Percentiles rank a stretch among this genome's conserved stretches.
These are phyloP conservation scores for Hypericum androsaemum DNA, from an alignment of 345 rosid species.

Conservation along the genomic window DNA sequence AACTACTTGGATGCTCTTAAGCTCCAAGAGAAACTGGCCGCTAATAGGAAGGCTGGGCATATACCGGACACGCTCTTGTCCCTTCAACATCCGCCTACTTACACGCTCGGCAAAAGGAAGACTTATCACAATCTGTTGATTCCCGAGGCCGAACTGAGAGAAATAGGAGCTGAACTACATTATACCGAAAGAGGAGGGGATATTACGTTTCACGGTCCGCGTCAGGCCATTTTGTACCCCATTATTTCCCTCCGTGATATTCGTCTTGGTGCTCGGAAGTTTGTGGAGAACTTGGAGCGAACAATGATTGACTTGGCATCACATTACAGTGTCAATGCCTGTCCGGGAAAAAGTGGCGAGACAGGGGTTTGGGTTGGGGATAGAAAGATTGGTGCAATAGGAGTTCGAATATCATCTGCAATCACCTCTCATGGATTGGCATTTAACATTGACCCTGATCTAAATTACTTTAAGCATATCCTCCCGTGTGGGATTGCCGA, in stretches of 20 bases:
- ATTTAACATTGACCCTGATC: constrained; percentile 66
- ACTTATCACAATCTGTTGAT: constrained; percentile 73
- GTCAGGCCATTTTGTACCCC: constrained; percentile 72
- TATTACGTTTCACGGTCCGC: constrained; percentile 84
- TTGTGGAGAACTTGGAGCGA: constrained; percentile 65
- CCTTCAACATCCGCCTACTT: constrained; percentile 81
- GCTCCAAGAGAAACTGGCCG: constrained; percentile 60
- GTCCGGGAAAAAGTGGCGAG: constrained; percentile 58
- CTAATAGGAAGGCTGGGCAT: constrained; percentile 41
- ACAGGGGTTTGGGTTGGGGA: constrained; percentile 90
- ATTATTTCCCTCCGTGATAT: constrained; percentile 60
- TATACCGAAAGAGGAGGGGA: constrained; percentile 93
- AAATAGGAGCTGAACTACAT: constrained; percentile 73
- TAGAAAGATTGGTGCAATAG: constrained; percentile 86
- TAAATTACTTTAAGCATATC: constrained; percentile 75
- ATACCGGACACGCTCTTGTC: constrained; percentile 62
- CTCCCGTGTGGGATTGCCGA: constrained; percentile 88
- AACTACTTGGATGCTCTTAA: constrained; percentile 67
- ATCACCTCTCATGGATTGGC: constrained; percentile 86
- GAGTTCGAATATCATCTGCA: constrained; percentile 66
- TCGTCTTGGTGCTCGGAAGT: constrained; percentile 64
- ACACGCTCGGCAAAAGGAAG: constrained; percentile 65
- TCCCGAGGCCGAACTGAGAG: constrained; percentile 47
- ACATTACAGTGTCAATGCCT: constrained; percentile 57
- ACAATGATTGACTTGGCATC: constrained; percentile 72